These are phyloP conservation scores for Candida loeiensis DNA, from an alignment of 805 yeast genomes.

Conservation along the genomic window DNA sequence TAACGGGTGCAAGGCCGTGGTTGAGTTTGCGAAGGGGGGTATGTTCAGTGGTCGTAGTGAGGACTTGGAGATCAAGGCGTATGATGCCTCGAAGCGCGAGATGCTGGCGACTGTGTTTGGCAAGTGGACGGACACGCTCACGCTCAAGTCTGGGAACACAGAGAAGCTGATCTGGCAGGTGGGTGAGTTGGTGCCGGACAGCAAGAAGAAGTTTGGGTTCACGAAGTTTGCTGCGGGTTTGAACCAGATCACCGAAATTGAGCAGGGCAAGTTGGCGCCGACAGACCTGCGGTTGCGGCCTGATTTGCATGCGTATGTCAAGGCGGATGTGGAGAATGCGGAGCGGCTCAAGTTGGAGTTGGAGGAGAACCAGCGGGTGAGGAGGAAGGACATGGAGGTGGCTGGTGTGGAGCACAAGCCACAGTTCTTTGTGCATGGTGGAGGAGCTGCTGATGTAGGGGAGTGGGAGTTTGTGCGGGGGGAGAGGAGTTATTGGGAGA, in stretches of 20 bases:
- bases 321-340: slow-evolving; percentile 66
- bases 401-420: slow-evolving; percentile 50
- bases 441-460: slow-evolving; percentile 35
- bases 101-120: slow-evolving; percentile 54
- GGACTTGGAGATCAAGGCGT: slow-evolving; percentile 47
- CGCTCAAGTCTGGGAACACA: slow-evolving; percentile 39
- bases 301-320: slow-evolving; percentile 70
- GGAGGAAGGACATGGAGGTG: slow-evolving; percentile 59
- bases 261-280: slow-evolving; percentile 62
- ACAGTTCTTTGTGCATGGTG: slow-evolving; percentile 54
- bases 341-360: slow-evolving; percentile 63
- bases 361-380: slow-evolving; percentile 76
- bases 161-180: slow-evolving; percentile 63
- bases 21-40: slow-evolving; percentile 76
- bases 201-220: slow-evolving; percentile 74
- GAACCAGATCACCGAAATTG: slow-evolving; percentile 74
- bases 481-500: slow-evolving; percentile 69
- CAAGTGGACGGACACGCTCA: slow-evolving; percentile 76
- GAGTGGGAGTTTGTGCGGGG: slow-evolving; percentile 61
- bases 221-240: slow-evolving; percentile 77
- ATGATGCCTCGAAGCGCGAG: slow-evolving; percentile 31
- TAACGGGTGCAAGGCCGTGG: slow-evolving; percentile 63
- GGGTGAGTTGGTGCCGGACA: slow-evolving; percentile 58
- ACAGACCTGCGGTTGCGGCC: slow-evolving; percentile 91
- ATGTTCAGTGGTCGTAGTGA: slow-evolving; percentile 85